A percentile compares a stretch with the other conserved stretches of the same genome.
These are phyloP conservation scores for Lactarius evosmus DNA, from an alignment of 768 basidiomycete genomes.

Conservation along the genomic window DNA sequence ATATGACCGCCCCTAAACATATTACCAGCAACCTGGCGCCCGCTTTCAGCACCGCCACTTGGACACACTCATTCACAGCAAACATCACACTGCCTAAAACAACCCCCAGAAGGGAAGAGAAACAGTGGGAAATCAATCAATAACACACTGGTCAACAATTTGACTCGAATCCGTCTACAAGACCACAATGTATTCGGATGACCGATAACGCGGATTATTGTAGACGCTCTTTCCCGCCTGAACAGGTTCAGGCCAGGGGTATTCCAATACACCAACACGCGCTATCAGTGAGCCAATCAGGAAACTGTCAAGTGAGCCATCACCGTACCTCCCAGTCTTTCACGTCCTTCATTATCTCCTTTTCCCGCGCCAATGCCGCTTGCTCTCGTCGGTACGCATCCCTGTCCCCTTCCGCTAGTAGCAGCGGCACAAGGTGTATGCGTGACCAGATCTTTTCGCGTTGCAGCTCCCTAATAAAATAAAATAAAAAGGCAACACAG, in stretches of 20 bases:
- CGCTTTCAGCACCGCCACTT: slow-evolving; percentile 19
- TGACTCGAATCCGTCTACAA: slow-evolving; percentile 39
- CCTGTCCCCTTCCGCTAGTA: slow-evolving; percentile 92
- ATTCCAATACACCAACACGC: slow-evolving; percentile 17
- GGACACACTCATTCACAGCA: not conserved
- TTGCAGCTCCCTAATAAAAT: slow-evolving; percentile 71
- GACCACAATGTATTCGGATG: slow-evolving; percentile 55
- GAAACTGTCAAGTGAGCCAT: slow-evolving; percentile 28
- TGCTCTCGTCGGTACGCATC: slow-evolving; percentile 78
- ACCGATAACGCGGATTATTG: slow-evolving; percentile 69
- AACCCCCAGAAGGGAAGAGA: not conserved
- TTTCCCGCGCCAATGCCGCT: slow-evolving; percentile 75
- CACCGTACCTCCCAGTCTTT: slow-evolving; percentile 85
- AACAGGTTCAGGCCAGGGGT: slow-evolving; percentile 24
- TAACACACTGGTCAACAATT: not conserved
- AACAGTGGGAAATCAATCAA: not conserved
- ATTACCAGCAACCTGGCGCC: slow-evolving; percentile 19
- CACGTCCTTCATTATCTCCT: slow-evolving; percentile 93
- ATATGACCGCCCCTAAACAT: slow-evolving; percentile 24
- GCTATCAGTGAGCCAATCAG: slow-evolving; percentile 31
- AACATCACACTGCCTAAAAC: not conserved
- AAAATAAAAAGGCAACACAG: not conserved
- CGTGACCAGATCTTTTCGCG: slow-evolving; percentile 95
- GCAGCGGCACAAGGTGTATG: slow-evolving; percentile 87
- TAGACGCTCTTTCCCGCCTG: slow-evolving; percentile 87